Conservation (phyloP, 192 early-diverging fungal genomes). For the Ambispora gerdemannii region DNA sequence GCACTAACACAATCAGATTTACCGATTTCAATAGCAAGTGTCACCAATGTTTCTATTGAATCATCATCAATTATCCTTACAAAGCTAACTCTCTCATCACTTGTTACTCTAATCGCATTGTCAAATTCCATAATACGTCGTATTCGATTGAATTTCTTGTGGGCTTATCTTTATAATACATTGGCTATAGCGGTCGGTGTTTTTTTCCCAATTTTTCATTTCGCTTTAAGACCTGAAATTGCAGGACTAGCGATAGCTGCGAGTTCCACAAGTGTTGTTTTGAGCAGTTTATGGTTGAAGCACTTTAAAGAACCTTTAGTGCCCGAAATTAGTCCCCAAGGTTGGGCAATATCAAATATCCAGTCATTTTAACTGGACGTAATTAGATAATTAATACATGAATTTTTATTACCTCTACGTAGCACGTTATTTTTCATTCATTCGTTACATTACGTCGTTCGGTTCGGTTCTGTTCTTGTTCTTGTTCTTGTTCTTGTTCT, state of each 20-base stretch:
- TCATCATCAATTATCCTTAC: slow-evolving; percentile 82
- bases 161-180: slow-evolving; percentile 82
- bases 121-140: slow-evolving; percentile 70
- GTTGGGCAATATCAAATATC: no score
- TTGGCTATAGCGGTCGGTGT: slow-evolving; percentile 85
- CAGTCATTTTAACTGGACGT: no score
- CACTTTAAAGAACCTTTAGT: slow-evolving; percentile 39
- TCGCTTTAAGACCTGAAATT: slow-evolving; percentile 47
- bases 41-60: slow-evolving; percentile 88
- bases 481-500: no score
- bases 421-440: no score
- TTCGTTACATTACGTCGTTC: no score
- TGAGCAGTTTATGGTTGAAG: slow-evolving; percentile 71
- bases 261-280: slow-evolving; percentile 83
- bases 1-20: no score
- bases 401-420: no score
- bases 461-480: no score
- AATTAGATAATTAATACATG: no score
- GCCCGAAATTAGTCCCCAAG: no score
- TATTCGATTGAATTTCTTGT: no score
- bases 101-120: slow-evolving; percentile 74
- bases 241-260: slow-evolving; percentile 92
- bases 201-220: slow-evolving; percentile 55
- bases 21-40: no score
- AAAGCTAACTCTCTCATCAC: slow-evolving; percentile 69